These are phyloP conservation scores for Aureobasidium vineae DNA, from an alignment of 2,329 filamentous ascomycete genomes.

Conservation along the genomic window DNA sequence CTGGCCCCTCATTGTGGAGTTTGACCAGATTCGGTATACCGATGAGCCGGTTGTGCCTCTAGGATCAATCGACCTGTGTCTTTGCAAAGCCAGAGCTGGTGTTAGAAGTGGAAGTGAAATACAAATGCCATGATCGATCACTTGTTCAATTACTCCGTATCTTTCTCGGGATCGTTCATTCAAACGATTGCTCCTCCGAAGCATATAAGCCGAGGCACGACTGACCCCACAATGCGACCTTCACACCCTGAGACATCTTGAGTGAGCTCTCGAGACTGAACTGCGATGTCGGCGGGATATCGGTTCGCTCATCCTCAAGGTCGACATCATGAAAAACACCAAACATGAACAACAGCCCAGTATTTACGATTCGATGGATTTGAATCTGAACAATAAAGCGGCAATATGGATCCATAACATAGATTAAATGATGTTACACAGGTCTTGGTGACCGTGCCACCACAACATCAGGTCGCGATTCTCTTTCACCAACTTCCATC, in stretches of 20 bases:
- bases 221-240: neutral
- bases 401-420: neutral
- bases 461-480: neutral
- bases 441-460: constrained; percentile 9
- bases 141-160: neutral
- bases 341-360: neutral
- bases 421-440: neutral
- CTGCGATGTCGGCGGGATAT: neutral
- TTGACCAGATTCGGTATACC: neutral
- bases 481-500: neutral
- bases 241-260: neutral
- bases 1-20: neutral
- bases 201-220: constrained; percentile 1
- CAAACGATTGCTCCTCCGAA: neutral
- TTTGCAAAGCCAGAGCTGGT: neutral
- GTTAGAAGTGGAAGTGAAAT: neutral
- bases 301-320: neutral
- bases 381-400: neutral
- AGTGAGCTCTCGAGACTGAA: neutral
- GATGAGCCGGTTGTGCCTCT: constrained; percentile 4
- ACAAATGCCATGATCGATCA: neutral
- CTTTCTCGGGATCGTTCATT: neutral
- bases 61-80: neutral
- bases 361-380: neutral
- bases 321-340: neutral